Evolutionary conservation across 2,329 filamentous ascomycete species (phyloP), one percentile per base, ranked within the genome.

Genomic region (Chaetomiaceae sp.): DNA sequence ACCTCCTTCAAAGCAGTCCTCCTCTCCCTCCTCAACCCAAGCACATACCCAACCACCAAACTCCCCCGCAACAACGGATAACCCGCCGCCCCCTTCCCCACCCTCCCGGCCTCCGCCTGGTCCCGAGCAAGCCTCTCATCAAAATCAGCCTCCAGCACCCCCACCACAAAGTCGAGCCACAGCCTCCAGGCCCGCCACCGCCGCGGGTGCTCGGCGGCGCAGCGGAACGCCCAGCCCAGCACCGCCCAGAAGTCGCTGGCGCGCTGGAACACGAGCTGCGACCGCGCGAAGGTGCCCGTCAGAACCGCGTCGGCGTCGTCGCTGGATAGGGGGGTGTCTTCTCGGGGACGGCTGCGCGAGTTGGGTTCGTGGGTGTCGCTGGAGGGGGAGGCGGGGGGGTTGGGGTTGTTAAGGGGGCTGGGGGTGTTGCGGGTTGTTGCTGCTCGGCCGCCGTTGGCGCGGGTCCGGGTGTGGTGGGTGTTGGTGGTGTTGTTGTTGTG

Each of bases 181-280:
- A 81, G 69, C 59, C 78, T 82, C 90, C 91, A 97, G 62, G 83
- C 78, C 44, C 75, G 77, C 92, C 93, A 97, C 17, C 92, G 78
- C 35, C 79, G 76, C 1, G 82, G 82, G 59, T 92, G 76, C 27
- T 78, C 67, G 2, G 86, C 77, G 45, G 89, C 91, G 70, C 92
- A 97, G 64, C 92, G 93, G 66, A 97, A 90, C 0, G 88, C 86
- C 93, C 93, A 97, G 3, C 92, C 93, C 0, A 93, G 78, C 0
- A 88, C 80, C 37, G 83, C 79, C 89, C 93, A 99, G 62, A 97
- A 95, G 63, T 95, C 89, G 54, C 87, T 83, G 1, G 86, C 87
- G n/a, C 81, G 78, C 14, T 71, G 72, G 81, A 87, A 96, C 2
- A 96, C 56, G 25, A 86, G 85, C 38, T 71, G 69, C 40, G 78